These are phyloP conservation scores for Paramyrothecium roridum DNA, from an alignment of 2,329 filamentous ascomycete species.

Conservation along the genomic window DNA sequence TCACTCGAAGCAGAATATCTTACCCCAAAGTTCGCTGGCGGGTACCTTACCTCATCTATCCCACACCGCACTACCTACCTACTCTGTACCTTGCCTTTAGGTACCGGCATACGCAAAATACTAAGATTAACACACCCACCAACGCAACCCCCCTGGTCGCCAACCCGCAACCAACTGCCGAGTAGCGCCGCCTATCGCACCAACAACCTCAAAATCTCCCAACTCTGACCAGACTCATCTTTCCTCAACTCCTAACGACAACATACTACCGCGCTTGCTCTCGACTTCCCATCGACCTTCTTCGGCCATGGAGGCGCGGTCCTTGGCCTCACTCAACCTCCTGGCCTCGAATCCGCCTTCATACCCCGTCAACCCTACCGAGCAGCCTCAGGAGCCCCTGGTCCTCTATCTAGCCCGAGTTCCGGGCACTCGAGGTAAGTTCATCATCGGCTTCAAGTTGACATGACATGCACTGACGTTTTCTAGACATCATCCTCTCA, in stretches of 20 bases:
- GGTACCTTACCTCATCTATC: background rate
- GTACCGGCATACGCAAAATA: background rate
- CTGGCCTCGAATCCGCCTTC: slow-evolving; percentile 84
- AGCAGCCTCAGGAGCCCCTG: slow-evolving; percentile 66
- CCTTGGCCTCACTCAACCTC: slow-evolving; percentile 73
- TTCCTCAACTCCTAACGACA: background rate
- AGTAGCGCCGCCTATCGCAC: background rate
- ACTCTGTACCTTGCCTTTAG: too few relatives aligned
- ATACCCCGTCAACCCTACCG: slow-evolving; percentile 75
- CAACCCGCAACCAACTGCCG: background rate
- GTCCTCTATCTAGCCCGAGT: slow-evolving; percentile 91
- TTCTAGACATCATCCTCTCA: slow-evolving; percentile 82
- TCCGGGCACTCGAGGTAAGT: slow-evolving; percentile 79
- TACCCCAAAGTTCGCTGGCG: too few relatives aligned
- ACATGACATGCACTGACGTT: slow-evolving; percentile 12
- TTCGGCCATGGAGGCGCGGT: slow-evolving; percentile 68
- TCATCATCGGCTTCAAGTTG: slow-evolving; percentile 6
- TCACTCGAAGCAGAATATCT: too few relatives aligned
- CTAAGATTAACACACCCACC: background rate
- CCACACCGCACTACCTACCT: background rate
- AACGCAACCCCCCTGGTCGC: background rate
- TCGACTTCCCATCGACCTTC: background rate
- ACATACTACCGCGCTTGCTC: background rate
- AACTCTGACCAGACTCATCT: background rate
- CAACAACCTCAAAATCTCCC: background rate